phyloP scores from a whole-genome alignment of 2,329 filamentous ascomycete genomes.

The Ceratocystis diversiconidia region DNA sequence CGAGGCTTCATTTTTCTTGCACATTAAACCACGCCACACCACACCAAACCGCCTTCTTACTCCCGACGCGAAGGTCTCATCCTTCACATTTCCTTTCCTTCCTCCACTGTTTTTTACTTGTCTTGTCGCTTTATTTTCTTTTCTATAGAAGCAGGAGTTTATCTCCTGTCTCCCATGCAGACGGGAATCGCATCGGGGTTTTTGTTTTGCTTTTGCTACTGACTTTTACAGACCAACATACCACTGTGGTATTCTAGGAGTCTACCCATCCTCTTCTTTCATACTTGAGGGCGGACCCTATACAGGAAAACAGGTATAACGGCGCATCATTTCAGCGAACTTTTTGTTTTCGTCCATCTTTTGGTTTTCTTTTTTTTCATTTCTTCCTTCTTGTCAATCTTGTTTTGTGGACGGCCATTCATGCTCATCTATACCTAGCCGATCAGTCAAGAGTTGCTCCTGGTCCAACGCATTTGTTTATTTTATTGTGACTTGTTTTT shows the following conservation, averaged over 20 bases:
- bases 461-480: constrained; percentile 1
- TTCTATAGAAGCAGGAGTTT: not conserved
- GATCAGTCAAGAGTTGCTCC: not conserved
- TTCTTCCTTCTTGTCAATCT: not conserved
- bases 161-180: not conserved
- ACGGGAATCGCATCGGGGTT: not conserved
- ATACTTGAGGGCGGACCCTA: not conserved
- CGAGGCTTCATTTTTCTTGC: not conserved
- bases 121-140: constrained; percentile 1
- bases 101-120: not conserved
- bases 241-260: not conserved
- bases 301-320: not conserved
- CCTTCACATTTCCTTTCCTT: not conserved
- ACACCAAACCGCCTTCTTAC: not conserved
- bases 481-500: not conserved
- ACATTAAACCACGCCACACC: too few species aligned
- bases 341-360: not conserved
- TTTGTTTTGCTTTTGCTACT: not conserved
- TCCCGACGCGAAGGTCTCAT: not conserved
- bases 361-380: not conserved
- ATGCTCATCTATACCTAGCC: constrained; percentile 2
- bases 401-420: not conserved
- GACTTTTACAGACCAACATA: not conserved
- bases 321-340: constrained; percentile 4
- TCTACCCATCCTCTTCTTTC: not conserved